Conservation (phyloP, 169 alveolate species). For the Eimeria falciformis region DNA sequence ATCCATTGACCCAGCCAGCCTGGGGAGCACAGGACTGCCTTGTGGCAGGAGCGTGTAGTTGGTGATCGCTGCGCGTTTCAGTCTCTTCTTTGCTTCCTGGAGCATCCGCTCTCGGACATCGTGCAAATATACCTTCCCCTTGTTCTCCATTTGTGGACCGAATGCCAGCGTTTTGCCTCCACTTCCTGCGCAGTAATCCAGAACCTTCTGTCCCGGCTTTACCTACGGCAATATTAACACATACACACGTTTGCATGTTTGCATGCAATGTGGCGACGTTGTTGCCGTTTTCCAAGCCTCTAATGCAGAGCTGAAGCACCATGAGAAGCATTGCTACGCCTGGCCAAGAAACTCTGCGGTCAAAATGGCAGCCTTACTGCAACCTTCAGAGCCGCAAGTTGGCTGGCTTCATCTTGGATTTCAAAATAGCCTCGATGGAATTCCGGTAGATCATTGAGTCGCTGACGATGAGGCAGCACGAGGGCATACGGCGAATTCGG, state of each 20-base stretch:
- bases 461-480: conserved; percentile 83
- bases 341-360: no score
- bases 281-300: not conserved
- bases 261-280: not conserved
- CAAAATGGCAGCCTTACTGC: not conserved
- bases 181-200: conserved; percentile 96
- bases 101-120: conserved; percentile 88
- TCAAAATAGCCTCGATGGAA: conserved; percentile 93
- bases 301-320: not conserved
- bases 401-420: conserved; percentile 95
- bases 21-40: conserved; percentile 80
- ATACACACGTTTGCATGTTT: no score
- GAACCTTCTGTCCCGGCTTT: conserved; percentile 92
- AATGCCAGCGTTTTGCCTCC: conserved; percentile 96
- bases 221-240: conserved; percentile 80
- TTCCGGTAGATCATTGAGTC: conserved; percentile 90
- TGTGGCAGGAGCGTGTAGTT: conserved; percentile 89
- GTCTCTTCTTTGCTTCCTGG: conserved; percentile 91
- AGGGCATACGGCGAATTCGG: conserved; percentile 91
- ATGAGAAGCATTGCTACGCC: no score
- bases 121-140: conserved; percentile 93
- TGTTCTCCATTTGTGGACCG: conserved; percentile 91
- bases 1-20: conserved; percentile 89
- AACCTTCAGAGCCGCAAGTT: conserved; percentile 86
- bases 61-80: conserved; percentile 94